Evolutionary conservation across 805 yeast species (phyloP).

Genomic region (Barnettozyma botsteinii): DNA sequence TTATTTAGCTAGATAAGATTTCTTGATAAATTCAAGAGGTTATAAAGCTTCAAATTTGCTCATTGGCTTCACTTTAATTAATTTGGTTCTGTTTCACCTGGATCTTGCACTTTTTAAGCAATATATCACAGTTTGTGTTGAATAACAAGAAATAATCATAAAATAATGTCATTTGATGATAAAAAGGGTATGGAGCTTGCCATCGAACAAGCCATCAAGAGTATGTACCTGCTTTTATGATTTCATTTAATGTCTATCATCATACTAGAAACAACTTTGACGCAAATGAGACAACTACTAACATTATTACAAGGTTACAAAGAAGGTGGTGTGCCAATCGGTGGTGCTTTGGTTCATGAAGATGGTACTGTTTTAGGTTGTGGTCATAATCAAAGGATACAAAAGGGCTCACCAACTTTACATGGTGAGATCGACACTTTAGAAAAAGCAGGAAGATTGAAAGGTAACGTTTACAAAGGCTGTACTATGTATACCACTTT

Average conservation of each 20-base stretch:
- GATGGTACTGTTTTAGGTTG: constrained; percentile 80
- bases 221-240: constrained; percentile 25
- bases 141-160: too few relatives aligned
- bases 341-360: constrained; percentile 65
- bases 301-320: constrained; percentile 39
- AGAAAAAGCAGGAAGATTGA: constrained; percentile 86
- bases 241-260: background rate
- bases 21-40: too few relatives aligned
- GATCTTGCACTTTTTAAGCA: too few relatives aligned
- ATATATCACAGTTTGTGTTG: too few relatives aligned
- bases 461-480: constrained; percentile 69
- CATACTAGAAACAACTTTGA: too few relatives aligned
- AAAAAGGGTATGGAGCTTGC: constrained; percentile 62
- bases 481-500: constrained; percentile 87
- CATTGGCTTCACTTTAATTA: too few relatives aligned
- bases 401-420: constrained; percentile 72
- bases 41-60: too few relatives aligned
- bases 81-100: too few relatives aligned
- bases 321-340: constrained; percentile 24
- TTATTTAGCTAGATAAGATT: too few relatives aligned
- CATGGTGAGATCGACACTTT: constrained; percentile 92
- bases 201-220: constrained; percentile 60
- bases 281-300: too few relatives aligned
- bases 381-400: constrained; percentile 90
- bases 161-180: constrained; percentile 54